Evolutionary conservation across 2,329 filamentous ascomycete genomes (phyloP).

Genomic region (Bipolaris victoriae): DNA sequence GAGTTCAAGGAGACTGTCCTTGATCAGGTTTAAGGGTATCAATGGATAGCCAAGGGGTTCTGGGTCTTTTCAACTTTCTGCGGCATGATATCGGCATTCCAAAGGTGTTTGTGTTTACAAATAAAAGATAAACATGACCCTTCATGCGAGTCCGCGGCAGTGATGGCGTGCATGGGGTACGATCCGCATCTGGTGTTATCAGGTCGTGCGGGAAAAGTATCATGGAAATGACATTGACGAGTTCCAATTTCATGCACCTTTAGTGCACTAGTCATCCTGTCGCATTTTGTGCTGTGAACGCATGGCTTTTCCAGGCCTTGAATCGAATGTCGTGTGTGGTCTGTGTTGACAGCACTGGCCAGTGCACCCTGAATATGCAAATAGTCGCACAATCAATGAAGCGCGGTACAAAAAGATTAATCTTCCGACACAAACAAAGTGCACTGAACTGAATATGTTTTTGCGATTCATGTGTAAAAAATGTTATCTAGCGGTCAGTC

Average conservation of each 20-base stretch:
- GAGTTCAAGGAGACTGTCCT: conserved; percentile 99
- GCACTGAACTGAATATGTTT: background rate
- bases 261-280: conserved; percentile 1
- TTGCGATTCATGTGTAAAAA: too few species aligned
- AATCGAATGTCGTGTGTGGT: background rate
- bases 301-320: background rate
- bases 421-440: background rate
- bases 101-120: conserved; percentile 53
- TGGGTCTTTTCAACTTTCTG: conserved; percentile 49
- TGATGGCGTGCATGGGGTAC: conserved; percentile 47
- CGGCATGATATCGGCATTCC: conserved; percentile 51
- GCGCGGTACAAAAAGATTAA: background rate
- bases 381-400: background rate
- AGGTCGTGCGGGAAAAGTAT: conserved; percentile 45
- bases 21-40: conserved; percentile 78
- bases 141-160: conserved; percentile 41
- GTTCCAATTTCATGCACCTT: conserved; percentile 21
- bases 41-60: conserved; percentile 48
- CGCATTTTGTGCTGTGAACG: background rate
- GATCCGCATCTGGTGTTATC: conserved; percentile 44
- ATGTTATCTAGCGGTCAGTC: background rate
- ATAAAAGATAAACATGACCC: conserved; percentile 49
- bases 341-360: background rate
- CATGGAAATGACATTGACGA: conserved; percentile 47
- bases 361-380: background rate